These are phyloP conservation scores for Tolypocladium cylindrosporum DNA, from an alignment of 2,329 filamentous ascomycete species.

Conservation along the genomic window DNA sequence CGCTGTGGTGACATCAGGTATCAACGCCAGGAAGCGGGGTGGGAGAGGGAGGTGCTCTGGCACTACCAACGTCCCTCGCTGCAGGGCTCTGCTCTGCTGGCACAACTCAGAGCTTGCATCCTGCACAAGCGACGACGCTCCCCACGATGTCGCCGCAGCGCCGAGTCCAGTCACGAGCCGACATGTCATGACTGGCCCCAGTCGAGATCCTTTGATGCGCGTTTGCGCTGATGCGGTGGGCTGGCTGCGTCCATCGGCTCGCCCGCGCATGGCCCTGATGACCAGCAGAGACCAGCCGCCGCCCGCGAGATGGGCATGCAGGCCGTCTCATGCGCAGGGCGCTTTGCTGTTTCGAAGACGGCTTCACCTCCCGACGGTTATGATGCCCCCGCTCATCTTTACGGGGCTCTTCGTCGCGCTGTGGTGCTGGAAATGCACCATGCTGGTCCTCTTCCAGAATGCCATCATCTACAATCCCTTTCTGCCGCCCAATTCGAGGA, in stretches of 20 bases:
- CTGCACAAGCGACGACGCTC: constrained; percentile 3
- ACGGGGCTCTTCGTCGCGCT: constrained; percentile 53
- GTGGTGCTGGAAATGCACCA: constrained; percentile 58
- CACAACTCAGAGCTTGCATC: constrained; percentile 3
- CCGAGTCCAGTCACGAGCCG: constrained; percentile 16
- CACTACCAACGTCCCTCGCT: neutral
- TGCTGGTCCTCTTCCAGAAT: constrained; percentile 71
- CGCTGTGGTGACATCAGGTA: neutral
- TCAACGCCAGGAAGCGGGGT: neutral
- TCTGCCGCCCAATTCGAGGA: constrained; percentile 59
- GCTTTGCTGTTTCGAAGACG: constrained; percentile 7
- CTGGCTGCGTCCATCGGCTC: neutral
- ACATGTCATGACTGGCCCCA: constrained; percentile 16
- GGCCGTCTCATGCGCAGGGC: neutral
- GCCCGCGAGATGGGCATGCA: neutral
- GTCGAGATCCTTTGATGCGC: neutral
- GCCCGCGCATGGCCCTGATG: neutral
- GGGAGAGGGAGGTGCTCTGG: neutral
- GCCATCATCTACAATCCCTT: constrained; percentile 76
- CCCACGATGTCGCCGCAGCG: constrained; percentile 8
- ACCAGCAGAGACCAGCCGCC: neutral
- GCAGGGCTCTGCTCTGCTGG: neutral
- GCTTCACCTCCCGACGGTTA: constrained; percentile 24
- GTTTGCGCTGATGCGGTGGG: neutral
- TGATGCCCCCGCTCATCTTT: constrained; percentile 61